Evolutionary conservation across 2,329 filamentous ascomycete genomes (phyloP).

Genomic region (Ascochyta rabiei): DNA sequence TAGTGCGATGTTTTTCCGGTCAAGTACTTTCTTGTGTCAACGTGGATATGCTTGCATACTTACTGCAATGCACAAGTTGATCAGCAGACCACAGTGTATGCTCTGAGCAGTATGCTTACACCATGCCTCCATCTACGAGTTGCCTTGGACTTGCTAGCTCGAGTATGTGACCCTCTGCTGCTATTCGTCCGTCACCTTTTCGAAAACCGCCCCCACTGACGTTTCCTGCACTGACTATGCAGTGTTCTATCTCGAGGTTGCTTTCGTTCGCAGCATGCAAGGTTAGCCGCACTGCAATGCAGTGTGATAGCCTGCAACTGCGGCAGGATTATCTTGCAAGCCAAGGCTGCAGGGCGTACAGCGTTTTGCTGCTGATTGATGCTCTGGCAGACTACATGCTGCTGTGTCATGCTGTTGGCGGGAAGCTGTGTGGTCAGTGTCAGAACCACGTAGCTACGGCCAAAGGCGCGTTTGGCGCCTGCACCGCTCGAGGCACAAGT

Average conservation of each 20-base stretch:
- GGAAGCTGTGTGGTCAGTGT: background rate
- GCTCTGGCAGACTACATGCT: background rate
- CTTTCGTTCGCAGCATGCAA: conserved; percentile 1
- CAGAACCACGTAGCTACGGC: background rate
- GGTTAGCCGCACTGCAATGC: conserved; percentile 13
- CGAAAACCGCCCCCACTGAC: conserved; percentile 6
- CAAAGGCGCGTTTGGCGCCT: conserved; percentile 2
- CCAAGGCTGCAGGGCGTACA: background rate
- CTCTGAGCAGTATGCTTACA: conserved; percentile 4
- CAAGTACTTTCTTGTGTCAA: background rate
- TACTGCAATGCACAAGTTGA: background rate
- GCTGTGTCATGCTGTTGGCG: background rate
- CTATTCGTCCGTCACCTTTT: conserved; percentile 20
- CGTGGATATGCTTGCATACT: background rate
- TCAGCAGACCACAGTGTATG: background rate
- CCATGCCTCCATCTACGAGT: conserved; percentile 2
- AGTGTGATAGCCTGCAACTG: conserved; percentile 20
- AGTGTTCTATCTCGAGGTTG: background rate
- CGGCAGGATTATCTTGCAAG: conserved; percentile 15
- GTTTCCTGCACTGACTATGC: conserved; percentile 11
- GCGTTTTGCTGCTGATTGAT: background rate
- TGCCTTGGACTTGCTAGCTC: conserved; percentile 2
- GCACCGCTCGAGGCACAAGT: background rate
- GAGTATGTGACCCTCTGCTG: conserved; percentile 1
- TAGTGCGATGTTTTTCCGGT: background rate